Base-by-base conservation (phyloP, 2,329 filamentous ascomycete species). In the Thelonectria olida region DNA sequence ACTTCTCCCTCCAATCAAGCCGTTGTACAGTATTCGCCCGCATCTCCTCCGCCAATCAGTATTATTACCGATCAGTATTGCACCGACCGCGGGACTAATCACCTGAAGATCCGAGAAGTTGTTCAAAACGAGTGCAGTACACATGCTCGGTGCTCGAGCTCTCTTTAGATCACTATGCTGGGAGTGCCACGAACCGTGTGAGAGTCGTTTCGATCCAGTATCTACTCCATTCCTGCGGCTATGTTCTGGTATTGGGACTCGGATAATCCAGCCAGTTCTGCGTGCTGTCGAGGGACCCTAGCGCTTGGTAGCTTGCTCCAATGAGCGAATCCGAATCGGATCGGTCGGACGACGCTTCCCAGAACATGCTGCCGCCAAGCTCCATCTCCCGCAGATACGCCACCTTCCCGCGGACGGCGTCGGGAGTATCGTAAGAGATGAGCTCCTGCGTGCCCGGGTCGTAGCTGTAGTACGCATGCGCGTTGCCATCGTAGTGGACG, bases 281-380 rank as follows among this genome's bases (percentile, higher is more conserved):
- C 2, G 70, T 77, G 17, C 71, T 72, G 47, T 86, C 82, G 3
- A 86, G 69, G 3, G 68, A 71, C 2, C 74, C 74, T 1, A 74
- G 68, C 2, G 78, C 76, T 9, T 79, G 80, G 2, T 83, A 76
- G 2, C 69, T 73, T 2, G 83, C 82, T 15, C 74, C 70, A 47
- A 91, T 88, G 64, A 95, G 77, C 67, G 88, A 91, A 2, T 83
- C 81, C 9, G 75, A 77, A 13, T 83, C 86, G 4, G 70, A 81
- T 68, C 84, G 84, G 73, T 96, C 92, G 3, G 83, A 87, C 60
- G 88, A 91, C 8, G 86, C 88, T 74, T 95, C 92, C 92, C 92
- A 96, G 85, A 91, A 96, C 91, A 96, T 95, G 20, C 85, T 88
- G 17, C 92, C 92, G 3, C 89, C 91, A 0, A 96, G 82, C 0